Evolutionary conservation across 768 basidiomycete genomes (phyloP).

Genomic region (Hemileccinum impolitum): DNA sequence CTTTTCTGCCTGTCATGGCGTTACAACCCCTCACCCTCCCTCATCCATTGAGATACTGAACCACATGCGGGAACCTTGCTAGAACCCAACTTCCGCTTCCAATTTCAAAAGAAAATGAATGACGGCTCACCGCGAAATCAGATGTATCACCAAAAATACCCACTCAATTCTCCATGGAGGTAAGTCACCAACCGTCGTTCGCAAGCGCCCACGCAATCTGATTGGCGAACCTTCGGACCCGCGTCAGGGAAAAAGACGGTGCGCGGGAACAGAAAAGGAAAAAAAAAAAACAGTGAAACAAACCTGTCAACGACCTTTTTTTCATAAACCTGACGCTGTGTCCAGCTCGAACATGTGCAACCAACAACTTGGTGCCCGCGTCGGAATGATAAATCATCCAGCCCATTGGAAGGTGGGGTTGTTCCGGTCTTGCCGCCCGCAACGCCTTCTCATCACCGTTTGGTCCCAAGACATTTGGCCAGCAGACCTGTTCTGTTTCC

Average conservation of each 20-base stretch:
- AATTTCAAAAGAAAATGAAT: neutral
- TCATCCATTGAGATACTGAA: slow-evolving; percentile 1
- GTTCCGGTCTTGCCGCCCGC: slow-evolving; percentile 1
- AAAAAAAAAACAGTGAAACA: neutral
- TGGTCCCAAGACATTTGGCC: neutral
- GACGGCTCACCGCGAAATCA: neutral
- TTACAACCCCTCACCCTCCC: neutral
- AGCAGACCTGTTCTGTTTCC: neutral
- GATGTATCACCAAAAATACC: slow-evolving; percentile 1
- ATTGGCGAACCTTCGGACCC: slow-evolving; percentile 6
- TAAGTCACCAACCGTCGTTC: neutral
- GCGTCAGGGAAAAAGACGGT: neutral
- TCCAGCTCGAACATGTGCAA: neutral
- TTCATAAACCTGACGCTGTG: neutral
- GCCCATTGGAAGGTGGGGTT: neutral
- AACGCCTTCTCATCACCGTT: neutral
- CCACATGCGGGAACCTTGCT: neutral
- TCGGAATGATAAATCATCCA: neutral
- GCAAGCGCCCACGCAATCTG: neutral
- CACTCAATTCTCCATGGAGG: slow-evolving; percentile 9
- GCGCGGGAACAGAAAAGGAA: slow-evolving; percentile 1
- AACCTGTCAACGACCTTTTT: neutral
- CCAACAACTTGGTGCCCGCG: neutral
- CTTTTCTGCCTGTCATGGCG: too few relatives aligned
- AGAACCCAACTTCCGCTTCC: slow-evolving; percentile 1